These are phyloP conservation scores for Fusarium denticulatum DNA, from an alignment of 2,329 filamentous ascomycete species.

Conservation along the genomic window DNA sequence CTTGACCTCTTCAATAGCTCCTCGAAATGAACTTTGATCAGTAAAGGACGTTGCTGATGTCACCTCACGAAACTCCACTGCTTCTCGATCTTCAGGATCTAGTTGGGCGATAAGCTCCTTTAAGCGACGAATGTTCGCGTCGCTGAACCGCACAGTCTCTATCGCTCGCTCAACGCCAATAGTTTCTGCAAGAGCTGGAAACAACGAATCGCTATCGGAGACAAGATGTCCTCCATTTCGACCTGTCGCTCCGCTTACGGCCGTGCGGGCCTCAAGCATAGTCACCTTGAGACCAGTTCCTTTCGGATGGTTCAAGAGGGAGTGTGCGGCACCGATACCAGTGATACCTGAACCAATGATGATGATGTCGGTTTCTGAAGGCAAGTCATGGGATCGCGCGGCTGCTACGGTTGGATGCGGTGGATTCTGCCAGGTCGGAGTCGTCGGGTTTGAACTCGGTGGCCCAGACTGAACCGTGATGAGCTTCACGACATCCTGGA, in stretches of 20 bases:
- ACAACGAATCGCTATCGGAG: slow-evolving; percentile 52
- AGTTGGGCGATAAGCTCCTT: slow-evolving; percentile 17
- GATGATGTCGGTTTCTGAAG: slow-evolving; percentile 31
- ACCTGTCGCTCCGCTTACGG: slow-evolving; percentile 45
- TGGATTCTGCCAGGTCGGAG: slow-evolving; percentile 23
- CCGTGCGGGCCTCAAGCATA: slow-evolving; percentile 44
- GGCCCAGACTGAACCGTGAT: slow-evolving; percentile 10
- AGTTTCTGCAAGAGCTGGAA: slow-evolving; percentile 43
- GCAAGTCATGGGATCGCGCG: slow-evolving; percentile 33
- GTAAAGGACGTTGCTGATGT: slow-evolving; percentile 15
- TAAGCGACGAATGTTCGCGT: slow-evolving; percentile 22
- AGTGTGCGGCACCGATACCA: slow-evolving; percentile 40
- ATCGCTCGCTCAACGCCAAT: slow-evolving; percentile 51
- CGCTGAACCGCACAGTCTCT: slow-evolving; percentile 55
- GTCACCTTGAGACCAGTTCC: slow-evolving; percentile 20
- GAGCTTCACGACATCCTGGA: slow-evolving; percentile 10
- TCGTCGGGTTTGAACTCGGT: slow-evolving; percentile 13
- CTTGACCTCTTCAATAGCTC: neutral
- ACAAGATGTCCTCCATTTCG: slow-evolving; percentile 46
- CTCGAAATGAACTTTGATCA: slow-evolving; percentile 8
- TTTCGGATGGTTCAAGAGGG: slow-evolving; percentile 32
- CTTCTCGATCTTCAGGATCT: neutral
- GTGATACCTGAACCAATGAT: slow-evolving; percentile 47
- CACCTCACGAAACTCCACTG: slow-evolving; percentile 17
- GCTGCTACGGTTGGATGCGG: slow-evolving; percentile 36